A percentile compares a stretch with the other conserved stretches of the same genome.
phyloP scores from a whole-genome alignment of 1,284 basidiomycete genomes.

The Meira nashicola region DNA sequence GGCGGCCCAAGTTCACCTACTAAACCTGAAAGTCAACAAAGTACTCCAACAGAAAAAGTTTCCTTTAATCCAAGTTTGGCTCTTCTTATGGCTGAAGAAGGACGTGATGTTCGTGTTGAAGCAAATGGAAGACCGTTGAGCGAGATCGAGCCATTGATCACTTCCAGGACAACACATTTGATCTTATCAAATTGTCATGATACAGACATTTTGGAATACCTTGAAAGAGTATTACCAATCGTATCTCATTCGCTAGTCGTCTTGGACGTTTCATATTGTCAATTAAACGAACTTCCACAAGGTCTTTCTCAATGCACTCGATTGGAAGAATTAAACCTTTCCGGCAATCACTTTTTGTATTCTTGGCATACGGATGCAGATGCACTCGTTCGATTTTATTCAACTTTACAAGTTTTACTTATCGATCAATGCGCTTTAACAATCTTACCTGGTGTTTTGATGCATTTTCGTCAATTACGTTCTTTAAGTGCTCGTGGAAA shows the following conservation, averaged over 20 bases:
- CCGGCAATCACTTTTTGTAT: conserved; percentile 62
- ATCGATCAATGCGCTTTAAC: conserved; percentile 79
- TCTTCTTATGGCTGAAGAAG: conserved; percentile 25
- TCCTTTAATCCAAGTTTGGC: conserved; percentile 1
- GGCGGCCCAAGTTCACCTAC: too few species aligned
- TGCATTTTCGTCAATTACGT: conserved; percentile 64
- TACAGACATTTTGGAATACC: conserved; percentile 14
- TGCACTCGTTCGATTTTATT: background rate
- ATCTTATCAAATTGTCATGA: conserved; percentile 22
- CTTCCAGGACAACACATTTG: conserved; percentile 28
- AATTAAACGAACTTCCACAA: conserved; percentile 73
- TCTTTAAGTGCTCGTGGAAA: conserved; percentile 83
- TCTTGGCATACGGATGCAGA: background rate
- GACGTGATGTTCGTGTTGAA: conserved; percentile 28
- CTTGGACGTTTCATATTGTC: conserved; percentile 61
- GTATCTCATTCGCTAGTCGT: conserved; percentile 31
- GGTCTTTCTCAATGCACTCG: conserved; percentile 69
- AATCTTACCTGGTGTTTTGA: conserved; percentile 60
- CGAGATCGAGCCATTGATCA: conserved; percentile 25
- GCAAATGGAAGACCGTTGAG: conserved; percentile 19
- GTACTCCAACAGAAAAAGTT: too few species aligned
- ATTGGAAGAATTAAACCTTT: conserved; percentile 90
- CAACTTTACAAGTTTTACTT: conserved; percentile 71
- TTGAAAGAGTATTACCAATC: conserved; percentile 25
- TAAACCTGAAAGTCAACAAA: too few species aligned